phyloP scores from a whole-genome alignment of 2,329 filamentous ascomycete genomes.

The Hirsutella minnesotensis region DNA sequence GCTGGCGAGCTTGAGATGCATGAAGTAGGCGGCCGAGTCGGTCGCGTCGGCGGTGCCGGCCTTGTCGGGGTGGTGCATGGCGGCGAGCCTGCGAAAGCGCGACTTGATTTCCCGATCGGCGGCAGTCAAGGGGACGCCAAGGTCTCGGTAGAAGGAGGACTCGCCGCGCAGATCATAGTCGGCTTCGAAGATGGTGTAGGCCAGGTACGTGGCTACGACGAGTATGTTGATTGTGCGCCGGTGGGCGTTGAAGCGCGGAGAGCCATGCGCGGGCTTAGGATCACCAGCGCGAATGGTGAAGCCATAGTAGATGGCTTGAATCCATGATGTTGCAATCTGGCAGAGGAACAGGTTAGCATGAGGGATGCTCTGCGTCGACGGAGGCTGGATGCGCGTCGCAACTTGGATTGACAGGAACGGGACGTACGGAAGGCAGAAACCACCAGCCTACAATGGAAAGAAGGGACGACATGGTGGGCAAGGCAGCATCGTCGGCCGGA shows the following conservation, averaged over 20 bases:
- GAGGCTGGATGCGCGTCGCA: background rate
- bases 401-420: slow-evolving; percentile 1
- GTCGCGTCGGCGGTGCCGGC: slow-evolving; percentile 25
- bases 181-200: slow-evolving; percentile 88
- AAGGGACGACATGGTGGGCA: slow-evolving; percentile 33
- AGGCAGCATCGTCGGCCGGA: slow-evolving; percentile 8
- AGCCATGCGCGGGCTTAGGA: slow-evolving; percentile 60
- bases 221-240: slow-evolving; percentile 72
- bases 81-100: slow-evolving; percentile 66
- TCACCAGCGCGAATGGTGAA: slow-evolving; percentile 83
- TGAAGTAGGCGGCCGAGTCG: slow-evolving; percentile 44
- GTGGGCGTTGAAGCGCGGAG: slow-evolving; percentile 58
- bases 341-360: background rate
- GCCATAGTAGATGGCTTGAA: slow-evolving; percentile 75
- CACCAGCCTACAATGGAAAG: slow-evolving; percentile 45
- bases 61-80: slow-evolving; percentile 78
- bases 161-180: slow-evolving; percentile 64
- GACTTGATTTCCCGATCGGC: slow-evolving; percentile 71
- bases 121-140: slow-evolving; percentile 58
- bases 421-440: slow-evolving; percentile 40
- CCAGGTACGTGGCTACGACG: slow-evolving; percentile 73
- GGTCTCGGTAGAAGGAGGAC: slow-evolving; percentile 68
- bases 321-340: slow-evolving; percentile 65
- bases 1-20: slow-evolving; percentile 71
- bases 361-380: background rate